These are phyloP conservation scores for Populus tomentosa DNA, from an alignment of 441 rosid species.

Conservation along the genomic window DNA sequence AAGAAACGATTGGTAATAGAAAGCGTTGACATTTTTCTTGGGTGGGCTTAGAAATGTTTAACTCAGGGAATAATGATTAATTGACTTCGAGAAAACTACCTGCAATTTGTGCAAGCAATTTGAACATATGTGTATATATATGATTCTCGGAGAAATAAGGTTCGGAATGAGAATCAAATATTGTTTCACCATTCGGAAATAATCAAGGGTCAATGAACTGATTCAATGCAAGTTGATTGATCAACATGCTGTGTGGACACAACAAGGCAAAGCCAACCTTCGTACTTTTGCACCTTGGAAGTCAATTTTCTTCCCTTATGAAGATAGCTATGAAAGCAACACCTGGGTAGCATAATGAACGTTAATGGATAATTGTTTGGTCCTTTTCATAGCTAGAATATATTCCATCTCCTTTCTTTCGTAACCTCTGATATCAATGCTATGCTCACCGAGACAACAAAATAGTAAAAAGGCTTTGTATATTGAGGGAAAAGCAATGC, in stretches of 20 bases:
- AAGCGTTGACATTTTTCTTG: conserved; percentile 1
- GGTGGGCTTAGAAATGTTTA: neutral
- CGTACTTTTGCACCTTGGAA: neutral
- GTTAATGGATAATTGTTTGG: neutral
- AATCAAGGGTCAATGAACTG: conserved; percentile 13
- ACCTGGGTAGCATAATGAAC: neutral
- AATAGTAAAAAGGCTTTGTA: neutral
- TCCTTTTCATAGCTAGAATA: conserved; percentile 15
- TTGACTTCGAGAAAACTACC: too few relatives aligned
- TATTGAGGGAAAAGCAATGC: neutral
- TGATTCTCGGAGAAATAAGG: neutral
- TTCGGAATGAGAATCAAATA: neutral
- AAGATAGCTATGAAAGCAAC: neutral
- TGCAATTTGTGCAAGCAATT: too few relatives aligned
- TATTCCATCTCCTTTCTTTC: conserved; percentile 4
- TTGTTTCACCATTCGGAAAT: neutral
- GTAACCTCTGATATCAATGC: neutral
- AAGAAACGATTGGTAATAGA: neutral
- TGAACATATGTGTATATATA: too few relatives aligned
- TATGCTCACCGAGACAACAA: neutral
- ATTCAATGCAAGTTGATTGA: conserved; percentile 20
- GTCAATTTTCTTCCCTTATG: neutral
- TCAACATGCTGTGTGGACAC: neutral
- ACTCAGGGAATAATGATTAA: neutral
- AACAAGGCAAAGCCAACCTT: neutral